Evolutionary conservation across 2,329 filamentous ascomycete species (phyloP).

Genomic region (Sporothrix humicola): DNA sequence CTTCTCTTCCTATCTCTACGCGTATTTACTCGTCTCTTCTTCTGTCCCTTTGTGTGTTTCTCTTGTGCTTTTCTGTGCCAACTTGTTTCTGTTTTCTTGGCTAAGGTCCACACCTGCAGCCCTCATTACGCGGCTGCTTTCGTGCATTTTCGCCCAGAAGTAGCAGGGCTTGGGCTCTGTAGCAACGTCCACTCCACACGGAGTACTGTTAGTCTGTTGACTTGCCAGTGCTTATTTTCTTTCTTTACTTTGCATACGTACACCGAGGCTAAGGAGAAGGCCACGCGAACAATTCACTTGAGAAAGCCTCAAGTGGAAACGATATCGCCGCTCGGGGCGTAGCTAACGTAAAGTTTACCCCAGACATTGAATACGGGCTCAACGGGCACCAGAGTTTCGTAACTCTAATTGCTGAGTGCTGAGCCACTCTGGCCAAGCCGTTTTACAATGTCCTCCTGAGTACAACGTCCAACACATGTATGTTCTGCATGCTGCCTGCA

Average conservation of each 20-base stretch:
- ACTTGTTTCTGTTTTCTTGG: not conserved
- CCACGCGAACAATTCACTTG: not conserved
- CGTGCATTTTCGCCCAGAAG: not conserved
- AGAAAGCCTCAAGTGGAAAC: not conserved
- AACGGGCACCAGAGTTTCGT: not conserved
- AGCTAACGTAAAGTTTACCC: not conserved
- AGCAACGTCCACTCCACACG: not conserved
- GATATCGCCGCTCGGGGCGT: not conserved
- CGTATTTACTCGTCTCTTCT: not conserved
- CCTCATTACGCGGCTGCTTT: slow-evolving; percentile 17
- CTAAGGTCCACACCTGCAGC: slow-evolving; percentile 17
- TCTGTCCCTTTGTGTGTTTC: not conserved
- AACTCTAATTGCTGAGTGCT: not conserved
- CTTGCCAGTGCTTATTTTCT: not conserved
- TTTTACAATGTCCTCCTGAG: not conserved
- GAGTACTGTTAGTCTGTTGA: not conserved
- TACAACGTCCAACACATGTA: too few species aligned
- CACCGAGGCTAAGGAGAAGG: not conserved
- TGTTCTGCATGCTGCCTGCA: not conserved
- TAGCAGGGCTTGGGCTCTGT: not conserved
- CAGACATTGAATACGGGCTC: not conserved
- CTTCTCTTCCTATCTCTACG: not conserved
- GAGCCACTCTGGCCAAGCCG: slow-evolving; percentile 15
- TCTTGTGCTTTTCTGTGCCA: not conserved
- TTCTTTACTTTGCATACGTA: not conserved